These are phyloP conservation scores for Trichoderma gamsii DNA, from an alignment of 495 filamentous ascomycete species.

Conservation along the genomic window DNA sequence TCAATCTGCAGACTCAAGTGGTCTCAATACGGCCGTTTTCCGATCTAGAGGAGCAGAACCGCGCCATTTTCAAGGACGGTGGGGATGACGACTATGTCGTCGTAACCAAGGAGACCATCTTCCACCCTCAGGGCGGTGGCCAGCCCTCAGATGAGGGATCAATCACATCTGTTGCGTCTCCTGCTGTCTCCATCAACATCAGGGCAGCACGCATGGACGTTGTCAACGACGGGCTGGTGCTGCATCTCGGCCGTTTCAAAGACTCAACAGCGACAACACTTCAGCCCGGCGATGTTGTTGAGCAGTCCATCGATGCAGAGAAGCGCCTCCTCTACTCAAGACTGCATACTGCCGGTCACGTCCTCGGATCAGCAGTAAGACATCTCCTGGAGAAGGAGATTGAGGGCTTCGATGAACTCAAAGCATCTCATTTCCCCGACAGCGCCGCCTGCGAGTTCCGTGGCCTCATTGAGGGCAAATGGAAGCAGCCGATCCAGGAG, in stretches of 20 bases:
- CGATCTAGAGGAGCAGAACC: conserved; percentile 40
- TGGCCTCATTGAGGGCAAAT: conserved; percentile 53
- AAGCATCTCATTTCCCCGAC: conserved; percentile 59
- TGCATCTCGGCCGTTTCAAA: conserved; percentile 53
- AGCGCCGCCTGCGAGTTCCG: conserved; percentile 53
- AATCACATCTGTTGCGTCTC: conserved; percentile 30
- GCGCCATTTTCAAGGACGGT: conserved; percentile 44
- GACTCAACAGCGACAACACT: conserved; percentile 24
- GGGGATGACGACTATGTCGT: conserved; percentile 43
- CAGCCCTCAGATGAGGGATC: conserved; percentile 55
- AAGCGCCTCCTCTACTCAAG: conserved; percentile 53
- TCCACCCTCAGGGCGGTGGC: conserved; percentile 61
- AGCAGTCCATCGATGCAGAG: conserved; percentile 47
- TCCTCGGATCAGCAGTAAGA: conserved; percentile 54
- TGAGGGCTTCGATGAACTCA: conserved; percentile 49
- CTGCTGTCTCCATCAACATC: conserved; percentile 39
- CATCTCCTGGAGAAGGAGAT: conserved; percentile 45
- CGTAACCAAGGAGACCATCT: conserved; percentile 56
- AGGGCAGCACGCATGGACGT: conserved; percentile 44
- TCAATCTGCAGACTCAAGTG: conserved; percentile 38
- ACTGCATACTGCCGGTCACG: conserved; percentile 59
- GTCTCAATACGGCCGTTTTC: conserved; percentile 40
- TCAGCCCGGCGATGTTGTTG: conserved; percentile 32
- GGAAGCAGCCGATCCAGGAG: conserved; percentile 51
- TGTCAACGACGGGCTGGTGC: conserved; percentile 41